A percentile compares a stretch with the other conserved stretches of the same genome.
These are phyloP conservation scores for Pseudocercospora musae DNA, from an alignment of 2,329 filamentous ascomycete species.

Conservation along the genomic window DNA sequence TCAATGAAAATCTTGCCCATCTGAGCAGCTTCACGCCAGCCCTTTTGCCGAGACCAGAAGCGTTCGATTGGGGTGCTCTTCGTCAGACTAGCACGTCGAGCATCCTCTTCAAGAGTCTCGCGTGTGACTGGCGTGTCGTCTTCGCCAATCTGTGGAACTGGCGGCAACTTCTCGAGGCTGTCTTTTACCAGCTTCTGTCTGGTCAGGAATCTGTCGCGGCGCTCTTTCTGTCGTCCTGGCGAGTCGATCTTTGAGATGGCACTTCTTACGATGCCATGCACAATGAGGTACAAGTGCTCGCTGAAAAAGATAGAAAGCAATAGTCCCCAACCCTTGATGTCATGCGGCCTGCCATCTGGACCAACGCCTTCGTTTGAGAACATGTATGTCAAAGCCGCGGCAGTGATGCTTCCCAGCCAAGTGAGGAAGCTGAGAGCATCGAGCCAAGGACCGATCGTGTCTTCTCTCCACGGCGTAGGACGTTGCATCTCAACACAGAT, in stretches of 20 bases:
- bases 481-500: constrained; percentile 86
- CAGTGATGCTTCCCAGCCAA: constrained; percentile 88
- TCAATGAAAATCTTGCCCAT: constrained; percentile 53
- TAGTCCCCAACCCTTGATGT: constrained; percentile 75
- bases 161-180: constrained; percentile 53
- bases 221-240: constrained; percentile 80
- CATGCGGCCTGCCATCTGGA: constrained; percentile 62
- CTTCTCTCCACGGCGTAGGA: constrained; percentile 82
- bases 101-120: constrained; percentile 60
- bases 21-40: constrained; percentile 50
- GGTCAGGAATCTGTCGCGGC: constrained; percentile 73
- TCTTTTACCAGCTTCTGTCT: constrained; percentile 77
- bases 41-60: constrained; percentile 53
- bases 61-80: constrained; percentile 44
- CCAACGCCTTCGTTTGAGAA: constrained; percentile 70
- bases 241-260: constrained; percentile 79
- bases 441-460: constrained; percentile 93
- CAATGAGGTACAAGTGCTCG: constrained; percentile 83
- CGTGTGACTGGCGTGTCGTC: constrained; percentile 61
- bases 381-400: constrained; percentile 82
- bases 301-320: constrained; percentile 78
- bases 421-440: constrained; percentile 82
- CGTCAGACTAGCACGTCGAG: constrained; percentile 39
- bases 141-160: constrained; percentile 48
- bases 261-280: constrained; percentile 68